Percentiles rank a stretch among this genome's conserved stretches.
These are phyloP conservation scores for Ambispora gerdemannii DNA, from an alignment of 192 early-diverging fungal species.

Conservation along the genomic window DNA sequence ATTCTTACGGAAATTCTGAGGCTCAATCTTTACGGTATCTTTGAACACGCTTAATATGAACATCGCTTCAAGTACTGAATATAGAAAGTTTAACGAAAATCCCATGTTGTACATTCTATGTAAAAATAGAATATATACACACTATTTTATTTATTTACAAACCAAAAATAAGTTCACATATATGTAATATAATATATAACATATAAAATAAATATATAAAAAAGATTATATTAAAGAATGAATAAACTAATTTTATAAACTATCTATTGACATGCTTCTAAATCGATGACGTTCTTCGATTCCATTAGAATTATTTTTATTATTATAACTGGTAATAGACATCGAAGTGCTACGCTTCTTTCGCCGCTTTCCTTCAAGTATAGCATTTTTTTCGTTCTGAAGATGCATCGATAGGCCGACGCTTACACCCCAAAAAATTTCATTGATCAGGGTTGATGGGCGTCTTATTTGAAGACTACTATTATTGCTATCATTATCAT, in stretches of 20 bases:
- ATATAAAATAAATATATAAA: too few relatives aligned
- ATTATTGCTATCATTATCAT: background rate
- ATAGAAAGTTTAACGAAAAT: too few relatives aligned
- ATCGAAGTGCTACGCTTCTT: background rate
- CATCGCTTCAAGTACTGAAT: conserved; percentile 65
- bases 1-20: conserved; percentile 73
- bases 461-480: background rate
- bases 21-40: conserved; percentile 83
- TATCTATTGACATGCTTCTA: conserved; percentile 5
- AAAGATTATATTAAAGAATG: too few relatives aligned
- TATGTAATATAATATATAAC: too few relatives aligned
- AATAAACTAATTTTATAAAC: background rate
- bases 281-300: background rate
- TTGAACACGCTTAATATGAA: conserved; percentile 79
- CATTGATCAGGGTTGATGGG: conserved; percentile 20
- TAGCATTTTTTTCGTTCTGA: conserved; percentile 25
- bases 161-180: too few relatives aligned
- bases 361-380: conserved; percentile 4
- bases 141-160: too few relatives aligned
- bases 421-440: conserved; percentile 23
- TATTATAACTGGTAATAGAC: background rate
- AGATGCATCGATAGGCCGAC: conserved; percentile 27
- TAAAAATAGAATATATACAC: too few relatives aligned
- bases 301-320: background rate
- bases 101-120: too few relatives aligned